Evolutionary conservation across 1,284 basidiomycete species (phyloP), one percentile per base, ranked within the genome.

Genomic region (Porodaedalea pini): DNA sequence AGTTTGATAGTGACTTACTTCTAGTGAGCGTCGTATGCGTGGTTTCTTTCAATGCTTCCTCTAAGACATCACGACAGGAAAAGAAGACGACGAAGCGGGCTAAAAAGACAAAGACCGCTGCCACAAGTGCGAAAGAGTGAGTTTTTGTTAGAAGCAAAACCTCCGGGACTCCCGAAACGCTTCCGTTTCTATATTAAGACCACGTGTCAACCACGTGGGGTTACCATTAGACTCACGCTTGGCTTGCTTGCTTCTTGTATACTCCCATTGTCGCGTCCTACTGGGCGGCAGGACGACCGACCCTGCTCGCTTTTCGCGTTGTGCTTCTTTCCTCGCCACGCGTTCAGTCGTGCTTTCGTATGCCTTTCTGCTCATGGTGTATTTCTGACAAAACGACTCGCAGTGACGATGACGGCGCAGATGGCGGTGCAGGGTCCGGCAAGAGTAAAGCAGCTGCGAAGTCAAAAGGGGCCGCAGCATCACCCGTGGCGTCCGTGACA

Each of bases 281-380:
- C 31, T 15, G 11, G 41, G 34, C 31, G 21, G 25, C 31, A 8
- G 15, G 41, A 25, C 37, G 45, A 36, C 13, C 31, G 45, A 21
- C 34, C 19, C 21, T 4, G 37, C 3, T 27, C 19, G 23, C 17
- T 29, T 31, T 21, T 29, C 10, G 36, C 40, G 23, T 31, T 17
- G n/a, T 56, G 19, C 32, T 4, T 41, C 37, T 51, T 15, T 10
- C 32, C 39, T 39, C 25, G 8, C 15, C 27, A 23, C 21, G 6
- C 44, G 13, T 32, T 17, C 25, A 32, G 29, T 31, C 19, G 19
- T 37, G n/a, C 34, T 39, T 44, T 41, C 49, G 47, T 4, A 54
- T 58, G 52, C 51, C 37, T 36, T 43, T 54, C 44, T 54, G 57
- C 25, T 55, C 25, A 47, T 59, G 58, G 52, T 59, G 58, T 40